A percentile compares a stretch with the other conserved stretches of the same genome.
phyloP scores from a whole-genome alignment of 176 grass and related monocot genomes.

The Avena eriantha region DNA sequence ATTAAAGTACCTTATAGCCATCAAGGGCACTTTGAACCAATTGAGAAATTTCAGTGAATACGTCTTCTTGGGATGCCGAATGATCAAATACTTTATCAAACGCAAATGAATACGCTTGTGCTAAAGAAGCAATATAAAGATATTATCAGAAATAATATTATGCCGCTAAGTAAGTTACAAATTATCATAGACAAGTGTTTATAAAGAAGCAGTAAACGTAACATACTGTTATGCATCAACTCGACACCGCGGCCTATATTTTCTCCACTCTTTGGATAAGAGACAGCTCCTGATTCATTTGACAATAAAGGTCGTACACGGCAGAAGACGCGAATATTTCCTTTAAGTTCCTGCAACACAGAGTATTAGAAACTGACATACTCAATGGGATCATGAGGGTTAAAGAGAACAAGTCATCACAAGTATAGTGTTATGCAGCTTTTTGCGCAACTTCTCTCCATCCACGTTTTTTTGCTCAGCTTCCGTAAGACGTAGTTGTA shows the following conservation, averaged over 20 bases:
- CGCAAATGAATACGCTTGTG: constrained; percentile 81
- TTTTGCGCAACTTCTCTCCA: constrained; percentile 79
- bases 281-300: constrained; percentile 64
- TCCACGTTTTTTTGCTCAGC: constrained; percentile 78
- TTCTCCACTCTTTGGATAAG: constrained; percentile 78
- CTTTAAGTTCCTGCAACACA: constrained; percentile 81
- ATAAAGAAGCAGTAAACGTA: not conserved
- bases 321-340: constrained; percentile 94
- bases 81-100: constrained; percentile 92
- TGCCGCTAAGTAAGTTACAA: not conserved
- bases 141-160: not conserved
- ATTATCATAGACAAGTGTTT: not conserved
- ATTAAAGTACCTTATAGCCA: constrained; percentile 83
- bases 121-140: constrained; percentile 44
- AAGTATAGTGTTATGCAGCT: constrained; percentile 83
- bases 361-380: constrained; percentile 12
- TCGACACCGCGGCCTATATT: constrained; percentile 74
- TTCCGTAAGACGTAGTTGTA: constrained; percentile 59
- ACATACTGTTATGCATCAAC: constrained; percentile 65
- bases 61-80: constrained; percentile 81
- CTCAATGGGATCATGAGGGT: not conserved
- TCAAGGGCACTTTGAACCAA: constrained; percentile 91
- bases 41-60: constrained; percentile 95
- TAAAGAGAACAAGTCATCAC: constrained; percentile 37
- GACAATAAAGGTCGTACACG: constrained; percentile 68